A percentile compares a stretch with the other conserved stretches of the same genome.
phyloP scores from a whole-genome alignment of 768 basidiomycete species.

The Mycena latifolia region DNA sequence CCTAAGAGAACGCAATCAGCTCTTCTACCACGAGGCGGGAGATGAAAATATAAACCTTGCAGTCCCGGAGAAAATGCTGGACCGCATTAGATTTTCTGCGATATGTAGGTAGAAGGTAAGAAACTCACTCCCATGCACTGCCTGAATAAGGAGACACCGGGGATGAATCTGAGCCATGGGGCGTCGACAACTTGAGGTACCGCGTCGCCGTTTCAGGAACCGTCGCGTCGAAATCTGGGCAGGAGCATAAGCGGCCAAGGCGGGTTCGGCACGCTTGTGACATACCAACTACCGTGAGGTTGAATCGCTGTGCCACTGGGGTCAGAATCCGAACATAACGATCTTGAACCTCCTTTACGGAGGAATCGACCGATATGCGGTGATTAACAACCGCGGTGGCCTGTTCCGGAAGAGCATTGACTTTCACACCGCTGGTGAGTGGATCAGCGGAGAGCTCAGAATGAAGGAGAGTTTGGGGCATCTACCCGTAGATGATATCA shows the following conservation, averaged over 20 bases:
- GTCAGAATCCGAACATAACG: conserved; percentile 19
- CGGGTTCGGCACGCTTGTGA: background rate
- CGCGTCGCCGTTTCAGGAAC: conserved; percentile 19
- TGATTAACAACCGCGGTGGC: conserved; percentile 62
- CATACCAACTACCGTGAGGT: conserved; percentile 24
- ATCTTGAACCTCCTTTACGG: conserved; percentile 15
- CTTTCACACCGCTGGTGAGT: conserved; percentile 51
- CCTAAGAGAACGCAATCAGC: background rate
- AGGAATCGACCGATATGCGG: conserved; percentile 51
- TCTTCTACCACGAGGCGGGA: background rate
- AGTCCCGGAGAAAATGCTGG: conserved; percentile 22
- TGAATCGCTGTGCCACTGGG: conserved; percentile 15
- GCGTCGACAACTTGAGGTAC: conserved; percentile 12
- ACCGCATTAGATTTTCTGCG: background rate
- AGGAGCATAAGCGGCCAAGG: background rate
- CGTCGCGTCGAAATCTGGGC: conserved; percentile 4
- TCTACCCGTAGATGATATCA: conserved; percentile 54
- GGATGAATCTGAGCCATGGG: conserved; percentile 19
- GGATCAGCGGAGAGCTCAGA: background rate
- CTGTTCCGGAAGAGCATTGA: conserved; percentile 69
- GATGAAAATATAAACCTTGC: background rate
- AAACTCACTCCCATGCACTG: conserved; percentile 26
- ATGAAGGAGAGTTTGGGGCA: background rate
- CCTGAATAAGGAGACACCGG: conserved; percentile 27
- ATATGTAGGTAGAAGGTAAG: background rate